These are phyloP conservation scores for Rhododendron ovatum DNA, from an alignment of 148 eudicot genomes.

Conservation along the genomic window DNA sequence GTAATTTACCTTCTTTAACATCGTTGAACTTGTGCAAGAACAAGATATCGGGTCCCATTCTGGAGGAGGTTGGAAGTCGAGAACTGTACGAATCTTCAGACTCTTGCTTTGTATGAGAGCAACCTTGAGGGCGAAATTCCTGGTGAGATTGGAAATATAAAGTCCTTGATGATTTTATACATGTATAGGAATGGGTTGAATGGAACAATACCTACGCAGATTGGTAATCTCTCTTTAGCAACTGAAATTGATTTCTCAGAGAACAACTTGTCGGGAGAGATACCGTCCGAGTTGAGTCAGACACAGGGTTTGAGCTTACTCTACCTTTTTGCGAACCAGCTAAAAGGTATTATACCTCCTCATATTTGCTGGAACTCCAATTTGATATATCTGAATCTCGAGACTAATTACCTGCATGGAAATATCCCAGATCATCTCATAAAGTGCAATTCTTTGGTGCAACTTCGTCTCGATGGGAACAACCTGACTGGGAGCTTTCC, in stretches of 20 bases:
- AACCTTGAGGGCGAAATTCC: conserved; percentile 76
- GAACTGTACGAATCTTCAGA: conserved; percentile 68
- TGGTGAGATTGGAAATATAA: conserved; percentile 56
- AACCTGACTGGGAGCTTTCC: conserved; percentile 68
- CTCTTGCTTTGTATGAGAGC: conserved; percentile 79
- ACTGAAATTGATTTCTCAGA: conserved; percentile 79
- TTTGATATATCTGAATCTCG: too few species aligned
- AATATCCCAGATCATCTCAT: conserved; percentile 59
- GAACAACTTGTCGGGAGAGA: conserved; percentile 62
- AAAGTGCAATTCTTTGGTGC: conserved; percentile 57
- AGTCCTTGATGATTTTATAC: conserved; percentile 46
- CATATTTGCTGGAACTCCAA: too few species aligned
- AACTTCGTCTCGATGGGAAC: conserved; percentile 61
- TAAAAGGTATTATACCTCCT: conserved; percentile 44
- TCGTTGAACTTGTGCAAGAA: conserved; percentile 84
- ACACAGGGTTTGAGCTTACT: conserved; percentile 59
- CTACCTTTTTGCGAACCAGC: conserved; percentile 70
- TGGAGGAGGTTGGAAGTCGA: conserved; percentile 78
- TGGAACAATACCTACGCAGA: conserved; percentile 77
- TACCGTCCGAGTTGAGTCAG: conserved; percentile 61
- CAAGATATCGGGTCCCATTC: conserved; percentile 63
- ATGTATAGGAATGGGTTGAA: conserved; percentile 71
- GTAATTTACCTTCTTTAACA: conserved; percentile 44
- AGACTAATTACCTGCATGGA: conserved; percentile 36
- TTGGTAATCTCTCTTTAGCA: conserved; percentile 76